Conservation (phyloP, 768 basidiomycete species). For the Boletus rubescentipes region DNA sequence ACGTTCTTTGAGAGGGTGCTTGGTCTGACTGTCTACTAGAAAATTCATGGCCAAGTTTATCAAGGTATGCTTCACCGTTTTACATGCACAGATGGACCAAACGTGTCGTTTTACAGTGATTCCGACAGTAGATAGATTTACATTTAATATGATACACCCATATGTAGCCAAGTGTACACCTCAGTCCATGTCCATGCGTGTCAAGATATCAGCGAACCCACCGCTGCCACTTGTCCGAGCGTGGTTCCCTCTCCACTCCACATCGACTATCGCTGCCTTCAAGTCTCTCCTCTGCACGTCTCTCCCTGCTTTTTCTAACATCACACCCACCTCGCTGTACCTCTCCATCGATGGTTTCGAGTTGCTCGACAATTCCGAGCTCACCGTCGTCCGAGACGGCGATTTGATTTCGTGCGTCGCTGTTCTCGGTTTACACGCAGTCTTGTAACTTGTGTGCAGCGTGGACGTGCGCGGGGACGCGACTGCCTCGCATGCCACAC, state of each 20-base stretch:
- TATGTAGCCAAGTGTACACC: too few relatives aligned
- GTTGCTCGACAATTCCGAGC: slow-evolving; percentile 27
- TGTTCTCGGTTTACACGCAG: too few relatives aligned
- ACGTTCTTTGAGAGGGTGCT: neutral
- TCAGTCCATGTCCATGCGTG: slow-evolving; percentile 36
- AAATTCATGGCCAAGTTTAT: slow-evolving; percentile 94
- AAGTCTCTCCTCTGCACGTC: slow-evolving; percentile 21
- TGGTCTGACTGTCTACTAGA: slow-evolving; percentile 39
- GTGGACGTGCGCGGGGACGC: slow-evolving; percentile 8
- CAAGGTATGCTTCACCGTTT: slow-evolving; percentile 48
- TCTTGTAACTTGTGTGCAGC: slow-evolving; percentile 13
- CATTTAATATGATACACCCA: too few relatives aligned
- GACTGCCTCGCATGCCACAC: neutral
- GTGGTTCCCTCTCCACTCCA: slow-evolving; percentile 44
- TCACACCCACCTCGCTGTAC: slow-evolving; percentile 3
- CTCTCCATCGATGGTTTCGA: slow-evolving; percentile 32
- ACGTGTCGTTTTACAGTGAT: neutral
- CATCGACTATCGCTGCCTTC: slow-evolving; percentile 9
- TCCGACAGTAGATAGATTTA: too few relatives aligned
- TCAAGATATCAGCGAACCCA: slow-evolving; percentile 46
- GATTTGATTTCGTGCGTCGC: slow-evolving; percentile 27
- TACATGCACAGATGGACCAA: neutral
- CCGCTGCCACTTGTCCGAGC: slow-evolving; percentile 51
- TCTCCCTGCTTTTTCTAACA: slow-evolving; percentile 8
- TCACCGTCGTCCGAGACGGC: slow-evolving; percentile 28